Evolutionary conservation across 1,139 yeast genomes (phyloP).

Genomic region (Geotrichum bryndzae): DNA sequence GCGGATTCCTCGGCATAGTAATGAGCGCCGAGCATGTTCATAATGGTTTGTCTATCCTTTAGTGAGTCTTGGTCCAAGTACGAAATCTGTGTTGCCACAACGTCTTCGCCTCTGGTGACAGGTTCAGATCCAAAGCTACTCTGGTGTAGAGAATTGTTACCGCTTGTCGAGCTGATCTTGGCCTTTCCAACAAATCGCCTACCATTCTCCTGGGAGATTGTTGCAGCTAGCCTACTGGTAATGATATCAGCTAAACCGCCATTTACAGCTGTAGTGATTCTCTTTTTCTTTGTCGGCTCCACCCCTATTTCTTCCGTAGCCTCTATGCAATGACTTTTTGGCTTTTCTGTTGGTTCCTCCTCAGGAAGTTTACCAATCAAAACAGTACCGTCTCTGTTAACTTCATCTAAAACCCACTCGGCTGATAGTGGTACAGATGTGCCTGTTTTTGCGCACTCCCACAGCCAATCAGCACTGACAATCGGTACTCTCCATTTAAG

Average conservation of each 20-base stretch:
- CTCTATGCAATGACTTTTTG: background rate
- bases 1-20: background rate
- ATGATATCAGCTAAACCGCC: background rate
- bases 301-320: background rate
- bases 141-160: background rate
- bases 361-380: background rate
- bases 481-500: conserved; percentile 52
- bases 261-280: background rate
- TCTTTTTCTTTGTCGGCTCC: background rate
- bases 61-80: conserved; percentile 11
- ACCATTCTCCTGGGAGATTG: background rate
- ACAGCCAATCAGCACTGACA: conserved; percentile 47
- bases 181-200: conserved; percentile 9
- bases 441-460: conserved; percentile 39
- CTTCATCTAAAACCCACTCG: conserved; percentile 43
- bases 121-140: background rate
- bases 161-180: background rate
- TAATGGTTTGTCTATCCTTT: conserved; percentile 1
- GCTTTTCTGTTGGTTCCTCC: background rate
- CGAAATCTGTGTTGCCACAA: conserved; percentile 10
- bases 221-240: background rate
- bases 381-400: conserved; percentile 14
- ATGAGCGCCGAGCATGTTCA: background rate
- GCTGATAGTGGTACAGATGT: conserved; percentile 23
- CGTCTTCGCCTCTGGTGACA: background rate